These are phyloP conservation scores for Lasiosphaeria miniovina DNA, from an alignment of 495 filamentous ascomycete species.

Conservation along the genomic window DNA sequence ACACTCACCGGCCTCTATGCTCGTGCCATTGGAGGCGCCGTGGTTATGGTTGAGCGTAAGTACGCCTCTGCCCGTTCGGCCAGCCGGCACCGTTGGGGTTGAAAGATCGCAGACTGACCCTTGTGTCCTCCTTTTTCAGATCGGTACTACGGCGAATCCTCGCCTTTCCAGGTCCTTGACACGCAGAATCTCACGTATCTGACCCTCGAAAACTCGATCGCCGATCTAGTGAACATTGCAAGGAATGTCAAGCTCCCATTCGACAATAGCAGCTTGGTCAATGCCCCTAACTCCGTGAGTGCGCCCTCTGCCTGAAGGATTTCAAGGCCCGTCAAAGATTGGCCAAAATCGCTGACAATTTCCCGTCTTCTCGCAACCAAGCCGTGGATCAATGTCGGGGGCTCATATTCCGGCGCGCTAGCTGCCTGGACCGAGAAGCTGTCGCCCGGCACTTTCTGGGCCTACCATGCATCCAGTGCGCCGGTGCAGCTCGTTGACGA, in stretches of 20 bases:
- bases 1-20: constrained; percentile 50
- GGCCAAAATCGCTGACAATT: neutral
- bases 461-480: constrained; percentile 60
- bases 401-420: constrained; percentile 61
- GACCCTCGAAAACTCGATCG: constrained; percentile 56
- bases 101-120: neutral
- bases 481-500: constrained; percentile 59
- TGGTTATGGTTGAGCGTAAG: constrained; percentile 54
- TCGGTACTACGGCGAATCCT: constrained; percentile 58
- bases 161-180: constrained; percentile 52
- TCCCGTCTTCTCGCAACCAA: constrained; percentile 11
- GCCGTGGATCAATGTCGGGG: constrained; percentile 61
- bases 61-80: constrained; percentile 24
- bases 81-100: constrained; percentile 29
- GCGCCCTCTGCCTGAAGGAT: constrained; percentile 24
- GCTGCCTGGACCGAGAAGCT: constrained; percentile 58
- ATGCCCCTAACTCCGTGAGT: constrained; percentile 51
- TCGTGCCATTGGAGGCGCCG: constrained; percentile 50
- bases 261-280: constrained; percentile 48
- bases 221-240: constrained; percentile 59
- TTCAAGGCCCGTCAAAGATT: neutral
- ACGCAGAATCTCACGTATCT: constrained; percentile 57
- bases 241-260: constrained; percentile 56
- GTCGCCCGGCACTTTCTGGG: constrained; percentile 63
- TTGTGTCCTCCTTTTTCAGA: constrained; percentile 38